Evolutionary conservation across 2,329 filamentous ascomycete species (phyloP), one percentile per base, ranked within the genome.

Genomic region (Colletotrichum sp.): DNA sequence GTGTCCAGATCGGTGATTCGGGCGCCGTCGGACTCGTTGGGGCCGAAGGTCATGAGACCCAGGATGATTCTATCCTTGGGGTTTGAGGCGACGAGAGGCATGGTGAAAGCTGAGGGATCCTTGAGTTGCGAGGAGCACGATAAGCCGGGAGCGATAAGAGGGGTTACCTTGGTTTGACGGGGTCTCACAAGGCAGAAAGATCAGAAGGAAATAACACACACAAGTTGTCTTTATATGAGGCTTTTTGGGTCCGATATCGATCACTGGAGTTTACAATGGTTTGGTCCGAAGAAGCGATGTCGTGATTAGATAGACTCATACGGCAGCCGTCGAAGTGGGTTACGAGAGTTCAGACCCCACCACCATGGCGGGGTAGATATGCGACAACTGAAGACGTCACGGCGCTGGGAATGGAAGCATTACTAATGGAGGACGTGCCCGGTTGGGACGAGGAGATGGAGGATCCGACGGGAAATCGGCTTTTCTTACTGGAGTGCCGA

Each of bases 11-110:
- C 86, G 12, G 94, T 96, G 81, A 98, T 92, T 61, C 95, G 92
- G 59, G 93, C 94, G 43, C 94, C 95, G 14, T 81, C 79, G 14
- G 82, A 79, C 74, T 89, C 88, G 73, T 91, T 90, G 4, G 94
- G 92, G 34, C 94, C 94, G 86, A 95, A 96, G 81, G 94, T 96
- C 95, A 97, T 97, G 70, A 96, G 89, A 78, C 95, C 95, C 52
- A 98, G 92, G 87, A 98, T 95, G 80, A 95, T 88, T 77, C 94
- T 91, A 77, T 93, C 89, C 79, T 92, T 93, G 71, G 82, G 80
- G 38, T 81, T 82, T 63, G 84, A 83, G 16, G 81, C 82, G 78
- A 88, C 79, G 76, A 89, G 86, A 81, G 88, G 86, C 88, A 90
- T 90, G 34, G 78, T 85, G 81, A 9, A 38, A 48, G 56, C 56